Base-by-base conservation (phyloP, 306 rosid genomes). In the Cicer pinnatifidum region DNA sequence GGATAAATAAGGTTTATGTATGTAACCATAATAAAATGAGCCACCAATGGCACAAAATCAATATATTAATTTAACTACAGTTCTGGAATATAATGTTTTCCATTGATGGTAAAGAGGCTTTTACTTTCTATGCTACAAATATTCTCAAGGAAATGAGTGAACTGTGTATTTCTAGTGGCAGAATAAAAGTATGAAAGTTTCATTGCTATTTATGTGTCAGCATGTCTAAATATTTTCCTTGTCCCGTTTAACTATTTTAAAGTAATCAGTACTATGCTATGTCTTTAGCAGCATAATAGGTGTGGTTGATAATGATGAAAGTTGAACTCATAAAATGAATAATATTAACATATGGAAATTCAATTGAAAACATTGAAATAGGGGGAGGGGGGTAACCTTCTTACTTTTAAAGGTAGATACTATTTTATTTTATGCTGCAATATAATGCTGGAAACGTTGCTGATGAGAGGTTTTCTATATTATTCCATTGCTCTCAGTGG, bases 401-500 rank as follows among this genome's bases (percentile, higher is more conserved):
- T 17, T 38, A 56, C 56, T 53, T 62, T 16, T 20, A 47, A 15
- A 64, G 53, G 51, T 10, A 37, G 8, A 10, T 8, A 10, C 10
- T 39, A 11, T 16, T 67, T 57, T 64, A 33, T 63, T 35, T 46
- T 19, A 33, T 56, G 9, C 60, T 39, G 9, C 65, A 37, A 5
- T 48, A 65, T 35, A 63, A 47, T 48, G 57, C 11, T 76, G 57
- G 45, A 56, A 51, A 51, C 48, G 68, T 69, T 41, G 48, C 84
- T 82, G 66, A 85, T 66, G 33, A 73, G 69, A 74, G 10, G 69
- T 80, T 56, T 82, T 68, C 45, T 1, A 71, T 38, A 23, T 50
- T 69, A 58, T 77, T 59, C 50, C 39, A 69, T 67, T 78, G 72
- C 40, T 23, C 64, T 61, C 84, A 94, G 99, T 69, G 99, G 99